These are phyloP conservation scores for Fraxinus paxiana DNA, from an alignment of 305 asterid species.

Conservation along the genomic window DNA sequence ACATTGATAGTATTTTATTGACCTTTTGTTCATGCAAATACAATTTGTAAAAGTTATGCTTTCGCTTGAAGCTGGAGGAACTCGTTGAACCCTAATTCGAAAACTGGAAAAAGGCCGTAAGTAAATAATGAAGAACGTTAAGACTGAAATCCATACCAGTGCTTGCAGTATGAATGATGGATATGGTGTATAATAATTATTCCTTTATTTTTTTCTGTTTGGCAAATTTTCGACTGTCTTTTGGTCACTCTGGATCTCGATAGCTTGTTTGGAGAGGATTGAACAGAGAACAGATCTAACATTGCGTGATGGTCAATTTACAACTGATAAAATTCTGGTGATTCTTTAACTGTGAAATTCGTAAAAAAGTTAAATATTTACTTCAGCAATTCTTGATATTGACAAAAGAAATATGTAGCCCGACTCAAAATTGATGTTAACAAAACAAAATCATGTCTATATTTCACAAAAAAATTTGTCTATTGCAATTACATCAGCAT, in stretches of 20 bases:
- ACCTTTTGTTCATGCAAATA: neutral
- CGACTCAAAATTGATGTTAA: neutral
- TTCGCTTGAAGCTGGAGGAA: neutral
- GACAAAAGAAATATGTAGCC: neutral
- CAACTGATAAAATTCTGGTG: neutral
- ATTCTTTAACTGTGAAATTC: neutral
- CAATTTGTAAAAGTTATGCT: neutral
- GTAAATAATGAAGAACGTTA: neutral
- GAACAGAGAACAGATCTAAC: neutral
- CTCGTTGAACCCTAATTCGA: neutral
- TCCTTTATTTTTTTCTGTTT: neutral
- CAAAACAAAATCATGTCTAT: neutral
- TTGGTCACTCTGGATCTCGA: neutral
- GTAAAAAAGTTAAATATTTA: neutral
- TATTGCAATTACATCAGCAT: neutral
- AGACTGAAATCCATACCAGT: neutral
- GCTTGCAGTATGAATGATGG: neutral
- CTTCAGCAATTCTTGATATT: neutral
- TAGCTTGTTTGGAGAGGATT: neutral
- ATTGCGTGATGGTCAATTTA: neutral
- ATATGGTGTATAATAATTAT: neutral
- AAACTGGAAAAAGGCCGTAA: neutral
- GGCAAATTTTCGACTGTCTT: neutral
- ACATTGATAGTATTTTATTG: constrained; percentile 1
- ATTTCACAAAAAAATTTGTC: neutral